These are phyloP conservation scores for Anthracocystis setariae DNA, from an alignment of 1,284 basidiomycete genomes.

Conservation along the genomic window DNA sequence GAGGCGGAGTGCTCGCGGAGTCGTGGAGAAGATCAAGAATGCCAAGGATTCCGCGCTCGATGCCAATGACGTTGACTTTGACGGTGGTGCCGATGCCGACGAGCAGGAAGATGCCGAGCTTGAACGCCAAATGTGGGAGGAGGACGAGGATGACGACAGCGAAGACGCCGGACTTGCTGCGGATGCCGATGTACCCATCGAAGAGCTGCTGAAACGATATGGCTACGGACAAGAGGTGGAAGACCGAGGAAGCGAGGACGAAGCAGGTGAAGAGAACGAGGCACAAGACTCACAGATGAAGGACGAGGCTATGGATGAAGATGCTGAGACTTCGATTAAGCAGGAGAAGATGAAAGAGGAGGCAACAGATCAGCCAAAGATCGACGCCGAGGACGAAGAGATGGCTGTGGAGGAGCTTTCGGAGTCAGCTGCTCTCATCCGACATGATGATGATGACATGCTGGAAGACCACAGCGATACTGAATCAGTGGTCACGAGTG, in stretches of 20 bases:
- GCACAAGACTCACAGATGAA: conserved; percentile 5
- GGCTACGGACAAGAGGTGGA: conserved; percentile 61
- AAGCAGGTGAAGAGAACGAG: conserved; percentile 1
- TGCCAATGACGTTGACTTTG: conserved; percentile 36
- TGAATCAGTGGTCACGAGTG: conserved; percentile 32
- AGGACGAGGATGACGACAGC: conserved; percentile 69
- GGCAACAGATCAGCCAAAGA: conserved; percentile 4
- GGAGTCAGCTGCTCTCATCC: conserved; percentile 61
- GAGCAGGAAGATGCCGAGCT: conserved; percentile 64
- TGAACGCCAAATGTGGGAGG: conserved; percentile 64
- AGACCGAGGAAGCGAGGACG: conserved; percentile 18
- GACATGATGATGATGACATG: conserved; percentile 10
- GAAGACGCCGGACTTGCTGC: conserved; percentile 71
- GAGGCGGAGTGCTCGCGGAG: conserved; percentile 13
- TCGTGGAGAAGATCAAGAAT: background rate
- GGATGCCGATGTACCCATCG: conserved; percentile 72
- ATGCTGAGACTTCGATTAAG: background rate
- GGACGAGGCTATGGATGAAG: conserved; percentile 1
- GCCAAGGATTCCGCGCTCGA: conserved; percentile 28
- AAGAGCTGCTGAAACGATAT: conserved; percentile 72
- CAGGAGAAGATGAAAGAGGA: conserved; percentile 14
- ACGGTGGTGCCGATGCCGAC: conserved; percentile 31
- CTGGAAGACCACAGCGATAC: conserved; percentile 32
- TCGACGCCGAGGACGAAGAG: conserved; percentile 26
- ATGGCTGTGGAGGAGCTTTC: conserved; percentile 28